A percentile compares a stretch with the other conserved stretches of the same genome.
Conservation (phyloP, 1,284 basidiomycete species). For the Coniophora puteana region DNA sequence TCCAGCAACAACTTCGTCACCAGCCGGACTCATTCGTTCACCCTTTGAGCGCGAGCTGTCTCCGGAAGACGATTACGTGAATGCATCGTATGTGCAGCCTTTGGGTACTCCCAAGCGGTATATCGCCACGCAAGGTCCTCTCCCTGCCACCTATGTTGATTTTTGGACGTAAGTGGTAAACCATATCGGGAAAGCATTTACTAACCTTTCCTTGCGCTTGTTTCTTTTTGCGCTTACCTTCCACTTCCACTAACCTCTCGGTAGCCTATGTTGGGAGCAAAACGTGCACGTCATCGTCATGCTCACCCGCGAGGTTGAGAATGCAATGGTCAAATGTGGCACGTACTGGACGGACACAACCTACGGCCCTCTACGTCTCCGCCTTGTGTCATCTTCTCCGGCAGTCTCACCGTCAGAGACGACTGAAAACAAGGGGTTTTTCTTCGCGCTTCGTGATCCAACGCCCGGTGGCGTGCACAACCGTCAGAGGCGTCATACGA, state of each 20-base stretch:
- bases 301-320: conserved; percentile 92
- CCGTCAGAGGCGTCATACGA: conserved; percentile 20
- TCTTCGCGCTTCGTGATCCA: conserved; percentile 25
- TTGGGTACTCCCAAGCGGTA: conserved; percentile 77
- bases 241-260: background rate
- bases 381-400: conserved; percentile 61
- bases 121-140: conserved; percentile 95
- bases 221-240: background rate
- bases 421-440: conserved; percentile 21
- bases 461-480: no score
- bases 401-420: conserved; percentile 18
- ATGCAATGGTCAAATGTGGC: conserved; percentile 86
- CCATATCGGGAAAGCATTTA: conserved; percentile 2
- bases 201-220: background rate
- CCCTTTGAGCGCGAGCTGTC: conserved; percentile 13
- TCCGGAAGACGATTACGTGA: conserved; percentile 83
- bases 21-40: background rate
- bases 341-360: conserved; percentile 80
- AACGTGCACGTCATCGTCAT: conserved; percentile 80
- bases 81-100: conserved; percentile 89
- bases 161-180: conserved; percentile 93
- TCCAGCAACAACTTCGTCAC: no score
- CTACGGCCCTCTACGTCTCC: conserved; percentile 71
- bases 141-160: conserved; percentile 86
- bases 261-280: conserved; percentile 77